Conservation (phyloP, 108 stramenopile genomes). For the Nitzschia sp. region DNA sequence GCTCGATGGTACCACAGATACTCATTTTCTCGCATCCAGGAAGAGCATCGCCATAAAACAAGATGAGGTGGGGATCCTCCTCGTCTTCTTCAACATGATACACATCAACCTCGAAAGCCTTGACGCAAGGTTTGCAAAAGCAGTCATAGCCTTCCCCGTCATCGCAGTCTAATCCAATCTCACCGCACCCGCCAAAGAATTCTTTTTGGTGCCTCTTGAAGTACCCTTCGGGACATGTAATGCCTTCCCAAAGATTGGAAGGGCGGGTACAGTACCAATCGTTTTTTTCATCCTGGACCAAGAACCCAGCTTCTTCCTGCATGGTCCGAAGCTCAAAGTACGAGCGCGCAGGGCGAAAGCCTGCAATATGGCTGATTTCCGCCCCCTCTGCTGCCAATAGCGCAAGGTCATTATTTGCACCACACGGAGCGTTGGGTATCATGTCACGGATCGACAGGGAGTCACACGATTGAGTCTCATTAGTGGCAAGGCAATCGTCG, state of each 20-base stretch:
- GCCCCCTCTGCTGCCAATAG: not conserved
- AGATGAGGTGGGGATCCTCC: conserved; percentile 7
- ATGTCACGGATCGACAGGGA: not conserved
- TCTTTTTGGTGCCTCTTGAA: not conserved
- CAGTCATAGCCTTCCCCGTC: conserved; percentile 7
- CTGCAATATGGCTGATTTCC: conserved; percentile 14
- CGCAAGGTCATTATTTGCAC: conserved; percentile 12
- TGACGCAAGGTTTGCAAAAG: conserved; percentile 31
- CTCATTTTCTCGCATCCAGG: conserved; percentile 35
- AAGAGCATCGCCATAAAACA: not conserved
- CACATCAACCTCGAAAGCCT: conserved; percentile 34
- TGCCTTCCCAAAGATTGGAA: conserved; percentile 30
- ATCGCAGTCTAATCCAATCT: not conserved
- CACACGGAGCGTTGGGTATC: conserved; percentile 11
- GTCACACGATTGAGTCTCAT: not conserved
- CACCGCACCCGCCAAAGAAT: not conserved
- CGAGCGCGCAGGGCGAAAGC: conserved; percentile 27
- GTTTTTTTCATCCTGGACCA: conserved; percentile 2
- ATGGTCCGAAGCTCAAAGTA: conserved; percentile 37
- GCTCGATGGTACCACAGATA: conserved; percentile 28
- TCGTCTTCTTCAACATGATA: not conserved
- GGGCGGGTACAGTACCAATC: conserved; percentile 25
- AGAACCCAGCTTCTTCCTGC: conserved; percentile 30
- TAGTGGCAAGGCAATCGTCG: not conserved
- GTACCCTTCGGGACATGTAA: conserved; percentile 30